phyloP scores from a whole-genome alignment of 805 yeast species.

The Yamadazyma sp. region DNA sequence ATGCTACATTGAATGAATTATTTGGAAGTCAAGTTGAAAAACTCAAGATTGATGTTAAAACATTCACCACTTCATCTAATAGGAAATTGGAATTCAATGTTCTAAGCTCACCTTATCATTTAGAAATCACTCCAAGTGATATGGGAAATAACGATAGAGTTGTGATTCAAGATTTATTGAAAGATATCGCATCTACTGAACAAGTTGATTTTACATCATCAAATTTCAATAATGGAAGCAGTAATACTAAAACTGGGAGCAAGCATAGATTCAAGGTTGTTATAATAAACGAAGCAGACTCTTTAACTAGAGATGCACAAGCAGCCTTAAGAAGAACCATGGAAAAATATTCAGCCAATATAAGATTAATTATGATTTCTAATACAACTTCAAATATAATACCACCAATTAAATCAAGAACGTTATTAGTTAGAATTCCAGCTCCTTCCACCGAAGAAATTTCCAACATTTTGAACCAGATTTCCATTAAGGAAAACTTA shows the following conservation, averaged over 20 bases:
- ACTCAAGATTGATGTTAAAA: slow-evolving; percentile 81
- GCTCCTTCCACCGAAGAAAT: slow-evolving; percentile 70
- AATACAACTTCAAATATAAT: slow-evolving; percentile 90
- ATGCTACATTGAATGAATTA: slow-evolving; percentile 72
- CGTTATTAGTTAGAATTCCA: slow-evolving; percentile 81
- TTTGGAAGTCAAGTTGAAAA: slow-evolving; percentile 83
- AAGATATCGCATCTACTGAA: slow-evolving; percentile 93
- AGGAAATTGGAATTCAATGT: slow-evolving; percentile 88
- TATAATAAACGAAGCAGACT: slow-evolving; percentile 87
- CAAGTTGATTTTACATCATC: slow-evolving; percentile 68
- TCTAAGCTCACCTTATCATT: slow-evolving; percentile 85
- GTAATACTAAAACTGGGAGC: slow-evolving; percentile 37
- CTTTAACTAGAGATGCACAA: slow-evolving; percentile 88
- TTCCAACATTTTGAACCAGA: slow-evolving; percentile 47
- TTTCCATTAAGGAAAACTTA: slow-evolving; percentile 57
- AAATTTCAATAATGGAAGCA: slow-evolving; percentile 6
- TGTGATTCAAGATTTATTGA: slow-evolving; percentile 89
- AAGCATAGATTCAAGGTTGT: slow-evolving; percentile 70
- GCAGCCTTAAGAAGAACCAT: slow-evolving; percentile 93
- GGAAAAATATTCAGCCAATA: slow-evolving; percentile 89
- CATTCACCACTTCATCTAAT: slow-evolving; percentile 69
- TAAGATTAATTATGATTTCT: slow-evolving; percentile 79
- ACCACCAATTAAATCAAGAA: slow-evolving; percentile 91
- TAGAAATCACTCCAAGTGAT: slow-evolving; percentile 95
- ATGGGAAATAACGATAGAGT: slow-evolving; percentile 95